phyloP scores from a whole-genome alignment of 164 flowering plant species.

The Warburgia ugandensis region DNA sequence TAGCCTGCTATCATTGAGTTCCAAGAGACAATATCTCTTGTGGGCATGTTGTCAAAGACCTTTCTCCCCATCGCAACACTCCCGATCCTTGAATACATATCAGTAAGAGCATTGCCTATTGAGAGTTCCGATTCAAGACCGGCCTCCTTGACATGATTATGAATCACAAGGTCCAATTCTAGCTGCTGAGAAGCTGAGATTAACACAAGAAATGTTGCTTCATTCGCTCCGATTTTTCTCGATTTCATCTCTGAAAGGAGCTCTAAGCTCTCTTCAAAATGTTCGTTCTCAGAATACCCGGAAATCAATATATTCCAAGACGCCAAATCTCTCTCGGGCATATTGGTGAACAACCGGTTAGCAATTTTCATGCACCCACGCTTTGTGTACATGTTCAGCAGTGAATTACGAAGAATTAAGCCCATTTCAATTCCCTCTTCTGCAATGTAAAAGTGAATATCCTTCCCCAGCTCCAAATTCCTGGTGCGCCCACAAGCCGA shows the following conservation, averaged over 20 bases:
- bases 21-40: no score
- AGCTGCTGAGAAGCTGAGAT: conserved; percentile 7
- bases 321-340: conserved; percentile 15
- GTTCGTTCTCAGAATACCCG: conserved; percentile 11
- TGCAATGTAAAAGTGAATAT: neutral
- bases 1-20: no score
- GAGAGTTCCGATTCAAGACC: conserved; percentile 11
- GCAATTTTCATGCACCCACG: conserved; percentile 29
- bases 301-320: conserved; percentile 20
- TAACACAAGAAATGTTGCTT: conserved; percentile 11
- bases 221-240: conserved; percentile 15
- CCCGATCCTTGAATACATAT: conserved; percentile 17
- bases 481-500: neutral
- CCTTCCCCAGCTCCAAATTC: conserved; percentile 2
- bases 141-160: conserved; percentile 30
- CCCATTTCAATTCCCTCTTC: conserved; percentile 5
- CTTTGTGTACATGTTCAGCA: conserved; percentile 48
- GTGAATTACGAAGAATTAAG: conserved; percentile 1
- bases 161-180: conserved; percentile 40
- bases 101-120: conserved; percentile 11
- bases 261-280: conserved; percentile 9
- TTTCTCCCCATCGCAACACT: conserved; percentile 6
- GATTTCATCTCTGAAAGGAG: conserved; percentile 9
- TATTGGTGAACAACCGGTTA: conserved; percentile 10
- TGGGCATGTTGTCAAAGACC: conserved; percentile 13